A percentile compares a stretch with the other conserved stretches of the same genome.
Evolutionary conservation across 768 basidiomycete species (phyloP).

Genomic region (Calocera viscosa): DNA sequence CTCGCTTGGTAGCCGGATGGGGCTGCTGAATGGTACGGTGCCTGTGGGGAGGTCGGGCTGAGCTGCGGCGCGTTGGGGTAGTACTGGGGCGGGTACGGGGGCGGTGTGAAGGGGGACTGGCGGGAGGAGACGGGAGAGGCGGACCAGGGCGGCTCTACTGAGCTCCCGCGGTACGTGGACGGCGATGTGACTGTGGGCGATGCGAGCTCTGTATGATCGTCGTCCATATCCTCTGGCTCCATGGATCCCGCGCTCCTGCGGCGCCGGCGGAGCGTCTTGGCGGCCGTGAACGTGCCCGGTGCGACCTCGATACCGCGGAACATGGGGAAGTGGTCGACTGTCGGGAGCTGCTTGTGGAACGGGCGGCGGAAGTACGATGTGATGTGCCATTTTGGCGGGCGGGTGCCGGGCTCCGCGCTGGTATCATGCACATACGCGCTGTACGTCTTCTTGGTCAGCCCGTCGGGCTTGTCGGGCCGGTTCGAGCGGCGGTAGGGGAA

Average conservation of each 20-base stretch:
- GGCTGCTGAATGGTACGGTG: not conserved
- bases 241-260: not conserved
- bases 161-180: not conserved
- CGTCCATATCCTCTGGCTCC: conserved; percentile 2
- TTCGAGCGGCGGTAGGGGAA: conserved; percentile 48
- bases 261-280: conserved; percentile 33
- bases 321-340: conserved; percentile 63
- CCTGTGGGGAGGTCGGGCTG: not conserved
- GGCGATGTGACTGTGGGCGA: not conserved
- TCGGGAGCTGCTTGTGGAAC: conserved; percentile 31
- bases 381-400: conserved; percentile 2
- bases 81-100: not conserved
- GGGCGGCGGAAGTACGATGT: conserved; percentile 25
- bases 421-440: conserved; percentile 26
- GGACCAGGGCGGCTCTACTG: not conserved
- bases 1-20: not conserved
- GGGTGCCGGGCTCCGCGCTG: not conserved
- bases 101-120: not conserved
- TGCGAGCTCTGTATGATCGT: not conserved
- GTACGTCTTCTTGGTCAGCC: conserved; percentile 75
- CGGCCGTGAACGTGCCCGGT: conserved; percentile 56
- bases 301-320: conserved; percentile 56
- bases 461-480: conserved; percentile 62
- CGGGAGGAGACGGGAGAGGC: not conserved
- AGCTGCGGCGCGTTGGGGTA: not conserved